Conservation (phyloP, 805 yeast species). For the Kodamaea sagamina region DNA sequence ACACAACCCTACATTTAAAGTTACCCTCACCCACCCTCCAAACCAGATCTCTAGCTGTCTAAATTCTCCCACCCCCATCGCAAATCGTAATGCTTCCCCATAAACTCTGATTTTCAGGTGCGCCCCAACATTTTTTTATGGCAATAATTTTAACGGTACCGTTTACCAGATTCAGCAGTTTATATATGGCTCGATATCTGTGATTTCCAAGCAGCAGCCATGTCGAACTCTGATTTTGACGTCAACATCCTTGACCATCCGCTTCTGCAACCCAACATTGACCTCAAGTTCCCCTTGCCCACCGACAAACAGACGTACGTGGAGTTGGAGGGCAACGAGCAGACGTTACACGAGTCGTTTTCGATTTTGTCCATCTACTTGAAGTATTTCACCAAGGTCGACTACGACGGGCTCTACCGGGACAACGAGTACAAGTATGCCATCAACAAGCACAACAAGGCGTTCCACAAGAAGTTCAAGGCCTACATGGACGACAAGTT, state of each 20-base stretch:
- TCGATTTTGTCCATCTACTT: constrained; percentile 34
- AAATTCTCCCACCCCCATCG: background rate
- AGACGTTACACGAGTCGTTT: constrained; percentile 23
- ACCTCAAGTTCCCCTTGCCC: constrained; percentile 42
- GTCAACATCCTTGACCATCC: constrained; percentile 42
- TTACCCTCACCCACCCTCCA: no score
- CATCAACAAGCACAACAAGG: constrained; percentile 32
- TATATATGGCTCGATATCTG: background rate
- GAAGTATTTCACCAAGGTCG: constrained; percentile 29
- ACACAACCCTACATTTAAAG: no score
- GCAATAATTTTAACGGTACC: background rate
- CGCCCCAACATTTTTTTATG: constrained; percentile 11
- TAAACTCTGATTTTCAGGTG: constrained; percentile 4
- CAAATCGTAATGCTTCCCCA: constrained; percentile 2
- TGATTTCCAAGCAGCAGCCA: background rate
- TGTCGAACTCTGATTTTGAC: constrained; percentile 30
- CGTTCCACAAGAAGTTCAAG: constrained; percentile 30
- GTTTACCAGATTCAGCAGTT: background rate
- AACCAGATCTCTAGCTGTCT: background rate
- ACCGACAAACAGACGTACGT: constrained; percentile 34
- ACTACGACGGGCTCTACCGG: constrained; percentile 33
- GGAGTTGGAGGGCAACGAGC: constrained; percentile 30
- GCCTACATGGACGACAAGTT: constrained; percentile 36
- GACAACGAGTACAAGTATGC: constrained; percentile 37
- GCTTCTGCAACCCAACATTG: constrained; percentile 30